Percentiles rank a stretch among this genome's conserved stretches.
phyloP scores from a whole-genome alignment of 2,329 filamentous ascomycete species.

The Apiospora arundinis region DNA sequence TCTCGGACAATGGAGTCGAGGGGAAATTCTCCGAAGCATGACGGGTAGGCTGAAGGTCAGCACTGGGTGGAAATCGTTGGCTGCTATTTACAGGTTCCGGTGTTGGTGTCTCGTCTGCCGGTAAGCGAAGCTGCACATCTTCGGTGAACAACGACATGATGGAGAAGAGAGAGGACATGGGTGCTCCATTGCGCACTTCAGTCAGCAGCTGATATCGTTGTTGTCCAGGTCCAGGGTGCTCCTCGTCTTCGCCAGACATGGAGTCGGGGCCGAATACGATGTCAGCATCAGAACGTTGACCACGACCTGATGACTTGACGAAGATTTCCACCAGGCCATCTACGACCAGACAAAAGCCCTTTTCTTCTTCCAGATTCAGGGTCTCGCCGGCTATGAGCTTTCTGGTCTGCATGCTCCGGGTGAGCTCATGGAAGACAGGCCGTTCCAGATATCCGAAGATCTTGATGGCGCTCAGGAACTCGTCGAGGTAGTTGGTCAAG shows the following conservation, averaged over 20 bases:
- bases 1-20: slow-evolving; percentile 35
- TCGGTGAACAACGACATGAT: slow-evolving; percentile 97
- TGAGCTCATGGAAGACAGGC: slow-evolving; percentile 96
- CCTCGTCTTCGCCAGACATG: slow-evolving; percentile 74
- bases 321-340: slow-evolving; percentile 97
- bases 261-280: slow-evolving; percentile 50
- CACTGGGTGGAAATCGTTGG: slow-evolving; percentile 36
- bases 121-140: slow-evolving; percentile 79
- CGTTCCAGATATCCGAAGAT: slow-evolving; percentile 97
- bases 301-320: slow-evolving; percentile 76
- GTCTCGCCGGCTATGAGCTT: slow-evolving; percentile 97
- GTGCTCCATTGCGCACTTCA: slow-evolving; percentile 95
- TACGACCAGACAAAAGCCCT: slow-evolving; percentile 96
- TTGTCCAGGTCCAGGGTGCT: slow-evolving; percentile 63
- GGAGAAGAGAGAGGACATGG: slow-evolving; percentile 98
- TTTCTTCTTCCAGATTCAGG: slow-evolving; percentile 92
- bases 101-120: slow-evolving; percentile 64
- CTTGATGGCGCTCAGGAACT: slow-evolving; percentile 98
- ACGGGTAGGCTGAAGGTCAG: slow-evolving; percentile 27
- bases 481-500: slow-evolving; percentile 94
- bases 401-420: slow-evolving; percentile 95
- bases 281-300: slow-evolving; percentile 25
- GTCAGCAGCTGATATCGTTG: slow-evolving; percentile 92
- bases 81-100: slow-evolving; percentile 35
- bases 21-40: slow-evolving; percentile 28